A percentile compares a stretch with the other conserved stretches of the same genome.
Evolutionary conservation across 352 stramenopile species (phyloP).

Genomic region (Pythium biforme): DNA sequence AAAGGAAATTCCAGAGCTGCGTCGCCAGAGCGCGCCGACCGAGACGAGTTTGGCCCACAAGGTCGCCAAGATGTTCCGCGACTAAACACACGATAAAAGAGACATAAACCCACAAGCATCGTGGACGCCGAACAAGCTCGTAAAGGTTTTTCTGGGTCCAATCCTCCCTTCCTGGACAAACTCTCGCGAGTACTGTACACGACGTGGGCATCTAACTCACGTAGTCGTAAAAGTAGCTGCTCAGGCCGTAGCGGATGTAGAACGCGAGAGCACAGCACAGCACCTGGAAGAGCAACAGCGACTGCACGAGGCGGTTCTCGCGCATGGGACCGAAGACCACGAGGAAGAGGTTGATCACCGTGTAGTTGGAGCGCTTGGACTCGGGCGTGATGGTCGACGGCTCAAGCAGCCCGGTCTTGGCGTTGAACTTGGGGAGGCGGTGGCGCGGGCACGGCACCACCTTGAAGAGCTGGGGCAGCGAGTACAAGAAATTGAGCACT

Average conservation of each 20-base stretch:
- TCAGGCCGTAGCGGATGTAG: conserved; percentile 82
- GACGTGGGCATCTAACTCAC: conserved; percentile 77
- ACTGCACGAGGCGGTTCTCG: conserved; percentile 67
- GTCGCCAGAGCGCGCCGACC: conserved; percentile 77
- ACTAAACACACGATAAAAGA: too few species aligned
- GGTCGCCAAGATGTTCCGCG: conserved; percentile 82
- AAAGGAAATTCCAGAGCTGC: conserved; percentile 87
- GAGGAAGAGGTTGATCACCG: conserved; percentile 88
- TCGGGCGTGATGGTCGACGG: conserved; percentile 90
- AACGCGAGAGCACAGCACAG: conserved; percentile 74
- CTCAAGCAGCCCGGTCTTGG: conserved; percentile 89
- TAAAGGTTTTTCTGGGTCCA: not conserved
- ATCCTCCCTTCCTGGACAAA: not conserved
- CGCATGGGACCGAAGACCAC: conserved; percentile 83
- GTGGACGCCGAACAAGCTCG: not conserved
- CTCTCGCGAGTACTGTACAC: not conserved
- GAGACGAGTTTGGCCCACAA: conserved; percentile 84
- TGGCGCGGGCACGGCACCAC: conserved; percentile 97
- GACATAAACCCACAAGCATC: too few species aligned
- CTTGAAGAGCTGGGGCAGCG: conserved; percentile 97
- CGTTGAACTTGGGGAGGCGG: conserved; percentile 94
- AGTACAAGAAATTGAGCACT: conserved; percentile 99
- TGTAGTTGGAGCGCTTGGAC: conserved; percentile 83
- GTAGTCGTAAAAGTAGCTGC: conserved; percentile 88
- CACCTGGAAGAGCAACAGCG: conserved; percentile 74